Conservation (phyloP, 169 alveolate genomes). For the Plasmodium billcollinsi region DNA sequence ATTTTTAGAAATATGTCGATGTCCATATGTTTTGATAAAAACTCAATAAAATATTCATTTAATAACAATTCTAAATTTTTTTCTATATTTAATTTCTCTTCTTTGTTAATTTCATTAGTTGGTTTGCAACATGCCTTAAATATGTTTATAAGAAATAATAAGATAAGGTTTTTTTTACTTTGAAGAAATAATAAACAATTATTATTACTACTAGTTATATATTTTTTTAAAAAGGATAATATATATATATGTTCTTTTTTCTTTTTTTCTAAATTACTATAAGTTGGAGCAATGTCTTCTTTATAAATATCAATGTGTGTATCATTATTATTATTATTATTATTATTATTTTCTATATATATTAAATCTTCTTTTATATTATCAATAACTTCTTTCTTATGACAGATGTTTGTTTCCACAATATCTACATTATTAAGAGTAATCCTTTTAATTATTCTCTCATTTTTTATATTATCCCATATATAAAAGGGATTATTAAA, state of each 20-base stretch:
- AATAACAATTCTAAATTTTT: conserved; percentile 13
- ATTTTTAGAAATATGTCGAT: conserved; percentile 31
- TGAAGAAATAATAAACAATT: conserved; percentile 15
- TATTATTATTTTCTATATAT: not conserved
- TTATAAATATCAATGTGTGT: not conserved
- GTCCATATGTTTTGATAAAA: conserved; percentile 27
- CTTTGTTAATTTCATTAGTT: not conserved
- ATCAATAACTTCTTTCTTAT: no score
- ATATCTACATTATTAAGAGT: not conserved
- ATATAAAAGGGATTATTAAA: not conserved
- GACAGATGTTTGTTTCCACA: no score
- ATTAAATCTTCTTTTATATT: not conserved
- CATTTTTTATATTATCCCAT: not conserved
- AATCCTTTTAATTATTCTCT: not conserved
- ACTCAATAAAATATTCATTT: conserved; percentile 15
- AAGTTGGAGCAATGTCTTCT: not conserved
- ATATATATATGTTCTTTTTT: conserved; percentile 3
- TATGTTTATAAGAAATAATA: conserved; percentile 36
- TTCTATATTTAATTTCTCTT: conserved; percentile 9
- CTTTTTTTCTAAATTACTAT: not conserved
- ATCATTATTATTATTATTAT: not conserved
- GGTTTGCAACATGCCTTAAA: conserved; percentile 32
- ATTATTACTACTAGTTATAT: not conserved
- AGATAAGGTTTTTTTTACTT: conserved; percentile 35
- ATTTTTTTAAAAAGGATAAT: conserved; percentile 31